Base-by-base conservation (phyloP, 768 basidiomycete genomes). In the Termitomyces bulborhizus region DNA sequence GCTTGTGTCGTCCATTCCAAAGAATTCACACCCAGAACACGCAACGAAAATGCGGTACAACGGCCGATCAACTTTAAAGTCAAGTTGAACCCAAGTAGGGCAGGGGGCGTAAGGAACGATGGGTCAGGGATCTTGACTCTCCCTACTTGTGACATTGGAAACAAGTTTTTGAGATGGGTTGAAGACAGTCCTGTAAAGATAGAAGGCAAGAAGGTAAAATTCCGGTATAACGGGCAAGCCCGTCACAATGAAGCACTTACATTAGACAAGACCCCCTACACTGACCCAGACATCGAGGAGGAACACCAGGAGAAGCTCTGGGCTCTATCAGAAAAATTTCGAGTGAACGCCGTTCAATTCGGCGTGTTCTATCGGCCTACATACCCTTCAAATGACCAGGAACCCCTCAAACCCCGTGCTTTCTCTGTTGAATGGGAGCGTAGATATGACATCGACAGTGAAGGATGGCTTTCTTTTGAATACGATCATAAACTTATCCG, bases 391-490 rank as follows among this genome's bases (percentile, higher is more conserved):
- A 60, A 53, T 59, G 63, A 65, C 51, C 51, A 66, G 62, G 62
- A 58, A 7, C 69, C 63, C 7, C 68, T 68, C 43, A 61, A 62
- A 16, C 67, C 75, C 16, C 79, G 83, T 8, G 71, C 75, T 2
- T 92, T 87, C 65, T 90, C 88, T 0, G 70, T 83, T 4, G 90
- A 92, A 68, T 89, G 83, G 78, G 80, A 86, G 53, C 68, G 75
- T 40, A 71, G 80, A 41, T 83, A 80, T 56, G 65, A 69, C 40
- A 57, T 62, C 7, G 58, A 73, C 11, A 76, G 80, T 36, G 73
- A 76, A 32, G 86, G 78, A 0, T 76, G 79, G 65, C 65, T 90
- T 18, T 66, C 72, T 32, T 82, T 91, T 34, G 80, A 86, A 53
- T 90, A 88, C 60, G 83, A 83, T 29, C 79, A 87, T 61, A 88